Evolutionary conservation across 75 land plant genomes (phyloP).

Genomic region (Sequoiadendron giganteum): DNA sequence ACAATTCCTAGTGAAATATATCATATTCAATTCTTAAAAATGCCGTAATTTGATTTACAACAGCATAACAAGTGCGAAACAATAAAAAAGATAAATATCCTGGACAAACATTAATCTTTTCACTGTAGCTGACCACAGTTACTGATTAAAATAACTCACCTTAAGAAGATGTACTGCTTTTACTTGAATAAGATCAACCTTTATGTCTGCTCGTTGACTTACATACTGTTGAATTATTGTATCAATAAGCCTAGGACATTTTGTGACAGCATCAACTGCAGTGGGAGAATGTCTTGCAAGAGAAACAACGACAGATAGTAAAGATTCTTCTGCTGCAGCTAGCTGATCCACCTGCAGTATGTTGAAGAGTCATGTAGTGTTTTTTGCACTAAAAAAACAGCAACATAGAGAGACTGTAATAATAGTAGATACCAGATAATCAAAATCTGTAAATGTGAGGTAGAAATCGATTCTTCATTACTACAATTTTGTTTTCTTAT

Average conservation of each 20-base stretch:
- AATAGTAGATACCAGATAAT: neutral
- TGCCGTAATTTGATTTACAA: neutral
- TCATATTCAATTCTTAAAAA: neutral
- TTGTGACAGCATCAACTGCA: constrained; percentile 67
- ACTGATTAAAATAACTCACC: constrained; percentile 27
- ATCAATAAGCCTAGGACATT: constrained; percentile 74
- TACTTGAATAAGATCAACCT: constrained; percentile 34
- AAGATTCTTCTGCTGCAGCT: constrained; percentile 61
- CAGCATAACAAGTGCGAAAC: neutral
- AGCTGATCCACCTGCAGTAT: constrained; percentile 60
- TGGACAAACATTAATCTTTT: neutral
- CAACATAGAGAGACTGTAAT: neutral
- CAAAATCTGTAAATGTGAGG: neutral
- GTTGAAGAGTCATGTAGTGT: neutral
- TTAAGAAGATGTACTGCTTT: constrained; percentile 68
- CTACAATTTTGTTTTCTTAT: neutral
- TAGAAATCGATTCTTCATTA: neutral
- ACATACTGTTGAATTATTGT: constrained; percentile 51
- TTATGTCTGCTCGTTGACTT: constrained; percentile 16
- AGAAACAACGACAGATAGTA: constrained; percentile 61
- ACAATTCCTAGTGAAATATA: neutral
- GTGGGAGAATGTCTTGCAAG: constrained; percentile 88
- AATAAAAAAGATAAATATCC: neutral
- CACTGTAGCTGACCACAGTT: neutral
- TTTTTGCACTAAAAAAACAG: neutral